Base-by-base conservation (phyloP, 78 protist species). In the Creolimax fragrantissima region DNA sequence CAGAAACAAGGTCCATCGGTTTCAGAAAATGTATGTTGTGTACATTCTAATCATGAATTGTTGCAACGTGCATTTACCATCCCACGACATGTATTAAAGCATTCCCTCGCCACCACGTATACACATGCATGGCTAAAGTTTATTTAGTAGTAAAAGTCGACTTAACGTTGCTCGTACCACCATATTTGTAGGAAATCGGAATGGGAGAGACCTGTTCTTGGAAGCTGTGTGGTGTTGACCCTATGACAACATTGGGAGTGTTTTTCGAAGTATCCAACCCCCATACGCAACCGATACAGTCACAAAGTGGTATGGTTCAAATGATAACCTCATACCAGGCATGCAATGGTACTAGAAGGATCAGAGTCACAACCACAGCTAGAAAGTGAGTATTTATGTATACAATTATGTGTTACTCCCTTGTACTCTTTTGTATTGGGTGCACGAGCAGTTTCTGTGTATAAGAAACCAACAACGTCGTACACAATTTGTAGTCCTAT, bases 361-460 rank as follows among this genome's bases (percentile, higher is more conserved):
- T 91, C 5, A 97, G 99, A 44, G 99, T 98, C 6, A 98, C 99
- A 3, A 98, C 99, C 3, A 93, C 96, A 5, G 93, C 92, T 24
- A 94, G 92, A 42, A 58, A 24, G 90, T 88, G 43, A 32, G 88
- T 84, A 41, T 24, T 2, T 17, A n/a, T n/a, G n/a, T n/a, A n/a
- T n/a, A n/a, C n/a, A n/a, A n/a, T n/a, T n/a, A n/a, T n/a, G n/a
- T n/a, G n/a, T n/a, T n/a, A n/a, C n/a, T n/a, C n/a, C n/a, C n/a
- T n/a, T n/a, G n/a, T n/a, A n/a, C n/a, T n/a, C n/a, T n/a, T n/a
- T n/a, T n/a, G n/a, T n/a, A n/a, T n/a, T n/a, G n/a, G n/a, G n/a
- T n/a, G n/a, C n/a, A n/a, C n/a, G n/a, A n/a, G n/a, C n/a, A n/a
- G n/a, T n/a, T n/a, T n/a, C n/a, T n/a, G n/a, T n/a, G n/a, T n/a